Percentiles rank a stretch among this genome's conserved stretches.
phyloP scores from a whole-genome alignment of 2,329 filamentous ascomycete genomes.

The Nothophoma quercina region DNA sequence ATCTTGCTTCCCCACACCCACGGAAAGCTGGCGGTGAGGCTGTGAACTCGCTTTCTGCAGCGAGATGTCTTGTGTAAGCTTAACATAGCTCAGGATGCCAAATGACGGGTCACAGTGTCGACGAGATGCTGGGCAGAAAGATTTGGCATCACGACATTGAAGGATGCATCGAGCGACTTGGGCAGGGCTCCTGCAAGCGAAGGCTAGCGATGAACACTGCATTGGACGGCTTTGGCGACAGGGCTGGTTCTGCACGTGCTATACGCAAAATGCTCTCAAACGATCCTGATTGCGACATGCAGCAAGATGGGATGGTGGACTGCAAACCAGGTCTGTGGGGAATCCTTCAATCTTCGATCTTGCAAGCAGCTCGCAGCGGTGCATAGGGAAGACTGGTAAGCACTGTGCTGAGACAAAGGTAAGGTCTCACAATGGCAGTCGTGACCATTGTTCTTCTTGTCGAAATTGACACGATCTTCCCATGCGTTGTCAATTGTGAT shows the following conservation, averaged over 20 bases:
- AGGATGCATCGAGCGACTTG: not conserved
- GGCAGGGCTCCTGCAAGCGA: not conserved
- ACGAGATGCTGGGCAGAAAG: not conserved
- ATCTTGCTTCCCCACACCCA: conserved; percentile 7
- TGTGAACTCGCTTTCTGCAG: conserved; percentile 3
- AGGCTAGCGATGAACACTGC: conserved; percentile 1
- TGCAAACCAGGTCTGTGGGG: not conserved
- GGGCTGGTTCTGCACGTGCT: conserved; percentile 14
- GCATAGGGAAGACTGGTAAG: not conserved
- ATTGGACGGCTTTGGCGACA: conserved; percentile 13
- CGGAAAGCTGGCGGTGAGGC: conserved; percentile 5
- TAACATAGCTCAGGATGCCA: not conserved
- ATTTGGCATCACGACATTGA: not conserved
- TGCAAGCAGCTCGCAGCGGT: not conserved
- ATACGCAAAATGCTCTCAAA: not conserved
- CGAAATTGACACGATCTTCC: not conserved
- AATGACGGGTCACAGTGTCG: not conserved
- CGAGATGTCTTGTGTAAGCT: not conserved
- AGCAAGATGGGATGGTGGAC: not conserved
- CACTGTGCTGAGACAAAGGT: not conserved
- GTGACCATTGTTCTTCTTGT: not conserved
- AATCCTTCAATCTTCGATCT: conserved; percentile 1
- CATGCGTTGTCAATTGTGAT: not conserved
- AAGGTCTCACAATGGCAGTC: not conserved
- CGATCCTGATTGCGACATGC: conserved; percentile 7